Evolutionary conservation across 1,284 basidiomycete species (phyloP).

Genomic region (Takashimella tepidaria): DNA sequence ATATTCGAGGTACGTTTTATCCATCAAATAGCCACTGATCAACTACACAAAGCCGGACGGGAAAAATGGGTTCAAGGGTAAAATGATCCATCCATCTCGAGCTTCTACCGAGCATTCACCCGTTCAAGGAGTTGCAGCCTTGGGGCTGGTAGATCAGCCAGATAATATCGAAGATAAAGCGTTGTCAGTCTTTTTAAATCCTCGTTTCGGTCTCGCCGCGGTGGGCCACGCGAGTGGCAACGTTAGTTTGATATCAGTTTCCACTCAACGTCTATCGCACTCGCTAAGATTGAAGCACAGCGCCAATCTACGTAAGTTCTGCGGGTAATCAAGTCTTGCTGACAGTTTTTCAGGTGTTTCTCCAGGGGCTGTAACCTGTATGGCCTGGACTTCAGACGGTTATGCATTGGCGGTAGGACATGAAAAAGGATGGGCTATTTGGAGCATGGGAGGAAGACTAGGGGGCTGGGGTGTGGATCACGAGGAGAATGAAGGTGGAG

Average conservation of each 20-base stretch:
- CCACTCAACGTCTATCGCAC: slow-evolving; percentile 33
- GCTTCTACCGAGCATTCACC: neutral
- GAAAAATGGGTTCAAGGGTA: slow-evolving; percentile 4
- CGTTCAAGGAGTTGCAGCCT: slow-evolving; percentile 13
- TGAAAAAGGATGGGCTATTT: slow-evolving; percentile 81
- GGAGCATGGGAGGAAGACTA: slow-evolving; percentile 85
- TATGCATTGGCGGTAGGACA: slow-evolving; percentile 96
- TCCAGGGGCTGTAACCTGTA: slow-evolving; percentile 66
- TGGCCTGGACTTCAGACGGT: slow-evolving; percentile 93
- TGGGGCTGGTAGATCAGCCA: slow-evolving; percentile 48
- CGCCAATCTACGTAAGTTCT: slow-evolving; percentile 38
- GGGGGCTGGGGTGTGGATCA: slow-evolving; percentile 58
- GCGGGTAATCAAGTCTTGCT: neutral
- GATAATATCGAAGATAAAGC: slow-evolving; percentile 55
- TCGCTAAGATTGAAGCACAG: slow-evolving; percentile 25
- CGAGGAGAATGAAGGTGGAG: slow-evolving; percentile 52
- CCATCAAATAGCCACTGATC: no score
- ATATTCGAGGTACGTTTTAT: neutral
- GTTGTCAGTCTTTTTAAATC: slow-evolving; percentile 62
- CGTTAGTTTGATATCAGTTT: slow-evolving; percentile 53
- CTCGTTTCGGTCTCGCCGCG: slow-evolving; percentile 76
- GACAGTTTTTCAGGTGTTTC: slow-evolving; percentile 18
- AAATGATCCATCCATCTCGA: slow-evolving; percentile 18
- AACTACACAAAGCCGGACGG: neutral
- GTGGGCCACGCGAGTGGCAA: slow-evolving; percentile 64